Evolutionary conservation across 768 basidiomycete species (phyloP).

Genomic region (Suillus americanus): DNA sequence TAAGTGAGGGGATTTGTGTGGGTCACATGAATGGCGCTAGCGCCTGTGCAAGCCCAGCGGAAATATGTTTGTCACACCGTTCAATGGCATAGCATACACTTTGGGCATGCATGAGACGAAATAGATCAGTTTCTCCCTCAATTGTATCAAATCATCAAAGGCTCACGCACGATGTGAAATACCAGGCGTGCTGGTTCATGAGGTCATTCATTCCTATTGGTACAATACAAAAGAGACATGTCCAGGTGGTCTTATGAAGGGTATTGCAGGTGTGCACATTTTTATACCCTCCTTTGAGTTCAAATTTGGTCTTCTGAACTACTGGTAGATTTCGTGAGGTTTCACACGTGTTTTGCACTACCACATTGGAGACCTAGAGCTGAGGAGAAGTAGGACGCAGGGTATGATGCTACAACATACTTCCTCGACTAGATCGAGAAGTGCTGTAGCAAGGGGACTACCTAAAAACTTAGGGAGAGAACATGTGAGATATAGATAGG

Average conservation of each 20-base stretch:
- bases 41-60: too few species aligned
- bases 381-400: constrained; percentile 66
- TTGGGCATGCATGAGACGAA: constrained; percentile 52
- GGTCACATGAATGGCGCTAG: too few species aligned
- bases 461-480: constrained; percentile 55
- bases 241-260: constrained; percentile 75
- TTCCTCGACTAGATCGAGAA: constrained; percentile 71
- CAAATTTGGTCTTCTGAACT: constrained; percentile 2
- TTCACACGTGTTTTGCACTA: constrained; percentile 54
- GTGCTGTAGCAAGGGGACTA: constrained; percentile 49
- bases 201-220: constrained; percentile 81
- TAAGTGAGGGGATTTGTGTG: too few species aligned
- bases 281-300: neutral
- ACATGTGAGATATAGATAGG: too few species aligned
- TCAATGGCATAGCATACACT: constrained; percentile 67
- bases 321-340: constrained; percentile 64
- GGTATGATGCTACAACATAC: constrained; percentile 71
- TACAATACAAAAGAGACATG: constrained; percentile 59
- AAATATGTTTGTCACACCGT: too few species aligned
- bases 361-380: constrained; percentile 65
- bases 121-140: constrained; percentile 72
- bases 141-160: constrained; percentile 51
- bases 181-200: constrained; percentile 67
- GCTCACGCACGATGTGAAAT: constrained; percentile 58
- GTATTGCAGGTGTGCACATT: constrained; percentile 61